Base-by-base conservation (phyloP, 164 flowering plant species). In the Annona squamosa region DNA sequence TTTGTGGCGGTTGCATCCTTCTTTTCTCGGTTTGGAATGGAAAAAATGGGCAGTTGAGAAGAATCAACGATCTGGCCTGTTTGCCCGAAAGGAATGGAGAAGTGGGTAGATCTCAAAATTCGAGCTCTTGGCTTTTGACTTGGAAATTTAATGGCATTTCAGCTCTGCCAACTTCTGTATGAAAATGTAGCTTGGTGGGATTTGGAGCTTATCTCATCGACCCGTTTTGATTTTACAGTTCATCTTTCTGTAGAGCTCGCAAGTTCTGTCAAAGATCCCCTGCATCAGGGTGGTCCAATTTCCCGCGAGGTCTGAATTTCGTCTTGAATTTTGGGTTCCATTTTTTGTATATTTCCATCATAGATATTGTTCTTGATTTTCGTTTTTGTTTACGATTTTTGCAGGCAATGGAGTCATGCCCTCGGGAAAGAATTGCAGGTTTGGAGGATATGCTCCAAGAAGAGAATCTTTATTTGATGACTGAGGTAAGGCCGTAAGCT, bases 401-500 rank as follows among this genome's bases (percentile, higher is more conserved):
- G 44, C 74, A 96, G 98, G 97, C 85, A 52, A 91, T 96, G 97
- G 89, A 85, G 46, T 87, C 97, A 37, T 91, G 93, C 80, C 97
- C 98, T 13, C 93, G 77, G 79, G 84, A 73, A 63, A 73, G 87
- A 9, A 79, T 85, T 42, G 70, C 71, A 3, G 81, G 87, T 74
- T 78, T 89, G 2, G 80, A 89, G 76, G 88, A 87, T 63, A 68
- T 73, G 46, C 83, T 96, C 37, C 73, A 71, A 62, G 97, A 96
- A 82, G 98, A 96, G 74, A 92, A 93, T 72, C 81, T 92, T 73
- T 91, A 91, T 81, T 81, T 96, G 76, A 82, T 68, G 48, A 96
- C 98, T 9, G 98, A 96, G 97, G 99, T 92, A 78, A 81, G 48
- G 98, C 93, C 96, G 99, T 92, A 78, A 81, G 48, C 6, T 74